A percentile compares a stretch with the other conserved stretches of the same genome.
Evolutionary conservation across 441 rosid genomes (phyloP).

Genomic region (Bruguiera hainesii): DNA sequence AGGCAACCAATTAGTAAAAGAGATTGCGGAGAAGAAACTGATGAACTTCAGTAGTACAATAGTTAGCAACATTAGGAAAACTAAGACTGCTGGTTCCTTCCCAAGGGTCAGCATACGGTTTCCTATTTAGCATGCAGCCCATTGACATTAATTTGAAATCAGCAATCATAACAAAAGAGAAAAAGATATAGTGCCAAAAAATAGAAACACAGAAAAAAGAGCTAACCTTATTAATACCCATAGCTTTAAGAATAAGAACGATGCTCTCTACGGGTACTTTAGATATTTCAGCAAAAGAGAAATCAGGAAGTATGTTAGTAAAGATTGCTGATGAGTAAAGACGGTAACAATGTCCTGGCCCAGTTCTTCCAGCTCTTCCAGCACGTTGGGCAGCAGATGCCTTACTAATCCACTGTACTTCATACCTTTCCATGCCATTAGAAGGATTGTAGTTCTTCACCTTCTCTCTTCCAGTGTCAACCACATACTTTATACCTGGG

Average conservation of each 20-base stretch:
- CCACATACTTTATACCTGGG: constrained; percentile 91
- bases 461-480: constrained; percentile 91
- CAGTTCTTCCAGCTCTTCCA: constrained; percentile 98
- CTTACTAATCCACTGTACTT: constrained; percentile 85
- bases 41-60: not conserved
- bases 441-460: constrained; percentile 66
- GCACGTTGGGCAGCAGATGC: constrained; percentile 95
- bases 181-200: not conserved
- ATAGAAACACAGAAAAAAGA: constrained; percentile 10
- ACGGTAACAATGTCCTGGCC: constrained; percentile 93
- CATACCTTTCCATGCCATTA: constrained; percentile 78
- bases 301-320: constrained; percentile 61
- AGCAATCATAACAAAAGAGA: constrained; percentile 9
- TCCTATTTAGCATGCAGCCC: not conserved
- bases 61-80: too few relatives aligned
- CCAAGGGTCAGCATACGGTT: not conserved
- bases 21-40: not conserved
- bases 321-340: constrained; percentile 83
- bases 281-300: constrained; percentile 73
- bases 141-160: not conserved
- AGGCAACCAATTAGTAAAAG: constrained; percentile 6
- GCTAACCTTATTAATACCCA: constrained; percentile 69
- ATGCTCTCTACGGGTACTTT: constrained; percentile 83
- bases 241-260: constrained; percentile 86
- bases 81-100: not conserved